A percentile compares a stretch with the other conserved stretches of the same genome.
Evolutionary conservation across 257 asterid genomes (phyloP).

Genomic region (Scutellaria baicalensis): DNA sequence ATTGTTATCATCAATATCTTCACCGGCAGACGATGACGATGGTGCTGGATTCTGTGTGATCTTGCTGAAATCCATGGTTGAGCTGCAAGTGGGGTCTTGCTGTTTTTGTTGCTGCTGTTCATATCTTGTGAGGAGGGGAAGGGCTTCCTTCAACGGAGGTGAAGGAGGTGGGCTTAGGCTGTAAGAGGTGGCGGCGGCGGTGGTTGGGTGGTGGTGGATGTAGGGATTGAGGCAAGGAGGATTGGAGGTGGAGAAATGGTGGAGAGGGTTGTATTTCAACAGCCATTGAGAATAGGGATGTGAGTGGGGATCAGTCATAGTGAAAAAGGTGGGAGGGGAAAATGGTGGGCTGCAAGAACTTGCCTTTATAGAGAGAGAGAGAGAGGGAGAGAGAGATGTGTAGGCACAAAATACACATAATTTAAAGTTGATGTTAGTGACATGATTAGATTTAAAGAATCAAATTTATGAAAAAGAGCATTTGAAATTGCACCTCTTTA

Average conservation of each 20-base stretch:
- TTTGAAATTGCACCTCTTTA: slow-evolving; percentile 11
- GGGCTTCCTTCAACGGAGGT: slow-evolving; percentile 59
- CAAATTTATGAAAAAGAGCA: slow-evolving; percentile 15
- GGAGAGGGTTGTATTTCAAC: slow-evolving; percentile 34
- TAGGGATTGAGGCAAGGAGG: slow-evolving; percentile 2
- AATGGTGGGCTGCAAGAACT: slow-evolving; percentile 18
- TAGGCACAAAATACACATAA: not conserved
- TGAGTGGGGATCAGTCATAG: slow-evolving; percentile 61
- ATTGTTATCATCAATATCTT: slow-evolving; percentile 9
- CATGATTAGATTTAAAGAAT: slow-evolving; percentile 22
- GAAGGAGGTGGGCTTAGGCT: slow-evolving; percentile 38
- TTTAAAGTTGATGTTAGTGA: slow-evolving; percentile 21
- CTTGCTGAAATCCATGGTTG: slow-evolving; percentile 18
- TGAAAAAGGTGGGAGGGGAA: slow-evolving; percentile 24
- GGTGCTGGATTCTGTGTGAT: not conserved
- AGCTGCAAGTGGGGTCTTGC: slow-evolving; percentile 15
- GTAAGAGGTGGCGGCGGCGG: not conserved
- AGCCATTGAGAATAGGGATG: slow-evolving; percentile 36
- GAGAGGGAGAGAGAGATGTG: slow-evolving; percentile 11
- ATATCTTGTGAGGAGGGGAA: slow-evolving; percentile 40
- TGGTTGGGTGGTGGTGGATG: slow-evolving; percentile 10
- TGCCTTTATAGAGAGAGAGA: slow-evolving; percentile 33
- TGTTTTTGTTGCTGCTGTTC: slow-evolving; percentile 22
- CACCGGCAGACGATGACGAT: slow-evolving; percentile 3
- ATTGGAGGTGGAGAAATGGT: slow-evolving; percentile 23